Base-by-base conservation (phyloP, 78 protist species). In the Dictyostelium intermedium region DNA sequence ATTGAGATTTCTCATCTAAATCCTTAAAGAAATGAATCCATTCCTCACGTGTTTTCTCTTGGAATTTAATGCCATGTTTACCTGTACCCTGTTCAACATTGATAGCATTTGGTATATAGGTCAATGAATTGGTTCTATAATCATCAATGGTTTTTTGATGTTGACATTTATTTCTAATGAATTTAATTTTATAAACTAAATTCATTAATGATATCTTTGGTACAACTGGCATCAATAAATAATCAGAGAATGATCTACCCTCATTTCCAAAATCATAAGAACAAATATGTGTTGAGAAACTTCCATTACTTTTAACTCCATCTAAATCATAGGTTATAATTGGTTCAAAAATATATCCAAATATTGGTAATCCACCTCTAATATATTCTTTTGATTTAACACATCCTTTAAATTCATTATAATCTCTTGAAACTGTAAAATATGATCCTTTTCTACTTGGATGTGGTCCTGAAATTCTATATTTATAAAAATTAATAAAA, bases 391-490 rank as follows among this genome's bases (percentile, higher is more conserved):
- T 53, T 80, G 73, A 70, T 39, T 20, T 20, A 25, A 30, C 27
- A 77, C 78, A 77, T 11, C 47, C 60, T 23, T 18, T 37, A 74
- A 30, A 37, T 20, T 27, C 83, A 70, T 61, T 61, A 23, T 60
- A 86, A 77, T 34, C 43, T 39, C 39, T 37, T 23, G 53, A 34
- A 39, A 86, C 84, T 60, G 79, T 60, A 41, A 86, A 77, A 76
- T 47, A 41, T 74, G 92, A 35, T 60, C 56, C 82, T 32, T 80
- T 80, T 60, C 84, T 86, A 47, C 77, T 61, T 61, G 92, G 92
- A 41, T 86, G 92, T 61, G 83, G 83, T 14, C 92, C 92, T 72
- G 92, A 25, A 20, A 85, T 27, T 85, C 92, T 85, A 34, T 23
- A 41, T 27, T 18, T 27, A 45, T 39, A 73, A 34, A 73, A 73